phyloP scores from a whole-genome alignment of 148 eudicot genomes.

The Vaccinium corymbosum region DNA sequence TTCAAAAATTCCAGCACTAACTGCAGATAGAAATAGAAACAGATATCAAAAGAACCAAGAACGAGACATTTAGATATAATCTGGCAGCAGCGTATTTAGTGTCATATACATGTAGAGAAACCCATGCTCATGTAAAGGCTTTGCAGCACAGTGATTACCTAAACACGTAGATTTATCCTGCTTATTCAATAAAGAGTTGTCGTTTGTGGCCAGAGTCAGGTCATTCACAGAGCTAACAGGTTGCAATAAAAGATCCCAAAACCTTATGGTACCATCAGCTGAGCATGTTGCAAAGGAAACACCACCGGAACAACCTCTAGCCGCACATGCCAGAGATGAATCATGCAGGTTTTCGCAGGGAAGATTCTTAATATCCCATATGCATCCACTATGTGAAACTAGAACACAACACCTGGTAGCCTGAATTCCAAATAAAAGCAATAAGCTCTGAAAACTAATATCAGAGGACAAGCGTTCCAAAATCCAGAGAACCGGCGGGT shows the following conservation, averaged over 20 bases:
- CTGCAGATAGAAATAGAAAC: conserved; percentile 28
- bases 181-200: conserved; percentile 11
- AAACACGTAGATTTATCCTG: conserved; percentile 21
- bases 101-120: not conserved
- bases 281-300: conserved; percentile 68
- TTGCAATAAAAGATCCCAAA: conserved; percentile 46
- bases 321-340: conserved; percentile 48
- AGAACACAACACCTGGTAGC: conserved; percentile 49
- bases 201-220: conserved; percentile 13
- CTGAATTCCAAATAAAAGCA: conserved; percentile 22
- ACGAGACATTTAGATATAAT: conserved; percentile 4
- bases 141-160: conserved; percentile 27
- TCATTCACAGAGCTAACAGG: conserved; percentile 23
- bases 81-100: not conserved
- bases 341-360: conserved; percentile 50
- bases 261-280: conserved; percentile 52
- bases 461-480: not conserved
- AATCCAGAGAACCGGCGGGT: not conserved
- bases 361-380: conserved; percentile 50
- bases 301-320: conserved; percentile 57
- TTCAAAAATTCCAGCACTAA: conserved; percentile 49
- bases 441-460: not conserved
- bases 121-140: not conserved
- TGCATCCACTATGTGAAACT: conserved; percentile 54
- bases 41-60: not conserved